Conservation (phyloP, 306 rosid genomes). For the Cucumis hystrix region DNA sequence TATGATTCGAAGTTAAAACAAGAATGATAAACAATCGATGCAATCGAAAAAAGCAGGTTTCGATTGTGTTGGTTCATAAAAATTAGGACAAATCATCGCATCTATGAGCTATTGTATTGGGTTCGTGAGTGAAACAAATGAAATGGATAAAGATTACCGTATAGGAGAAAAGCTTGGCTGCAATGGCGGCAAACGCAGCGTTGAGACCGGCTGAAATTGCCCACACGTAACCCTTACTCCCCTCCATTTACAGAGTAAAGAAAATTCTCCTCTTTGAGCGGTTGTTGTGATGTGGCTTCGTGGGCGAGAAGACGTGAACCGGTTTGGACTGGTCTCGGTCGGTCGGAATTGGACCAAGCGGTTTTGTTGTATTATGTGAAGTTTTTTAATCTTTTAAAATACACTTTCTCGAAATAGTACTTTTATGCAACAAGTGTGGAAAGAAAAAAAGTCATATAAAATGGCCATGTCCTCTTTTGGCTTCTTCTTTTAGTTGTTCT, state of each 20-base stretch:
- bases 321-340: not conserved
- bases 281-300: not conserved
- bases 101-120: not conserved
- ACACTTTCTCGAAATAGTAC: too few relatives aligned
- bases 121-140: not conserved
- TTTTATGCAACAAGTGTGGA: too few relatives aligned
- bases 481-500: too few relatives aligned
- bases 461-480: too few relatives aligned
- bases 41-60: not conserved
- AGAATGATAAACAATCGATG: not conserved
- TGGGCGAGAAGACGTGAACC: not conserved
- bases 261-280: not conserved
- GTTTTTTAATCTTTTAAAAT: too few relatives aligned
- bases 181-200: constrained; percentile 51
- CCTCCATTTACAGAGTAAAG: constrained; percentile 6
- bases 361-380: not conserved
- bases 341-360: not conserved
- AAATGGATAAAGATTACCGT: constrained; percentile 18
- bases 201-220: constrained; percentile 44
- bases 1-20: not conserved
- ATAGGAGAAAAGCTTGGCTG: constrained; percentile 36
- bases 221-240: constrained; percentile 32
- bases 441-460: too few relatives aligned
- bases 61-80: not conserved
- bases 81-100: not conserved